Evolutionary conservation across 495 filamentous ascomycete species (phyloP), one percentile per base, ranked within the genome.

Genomic region (Annulohypoxylon nitens): DNA sequence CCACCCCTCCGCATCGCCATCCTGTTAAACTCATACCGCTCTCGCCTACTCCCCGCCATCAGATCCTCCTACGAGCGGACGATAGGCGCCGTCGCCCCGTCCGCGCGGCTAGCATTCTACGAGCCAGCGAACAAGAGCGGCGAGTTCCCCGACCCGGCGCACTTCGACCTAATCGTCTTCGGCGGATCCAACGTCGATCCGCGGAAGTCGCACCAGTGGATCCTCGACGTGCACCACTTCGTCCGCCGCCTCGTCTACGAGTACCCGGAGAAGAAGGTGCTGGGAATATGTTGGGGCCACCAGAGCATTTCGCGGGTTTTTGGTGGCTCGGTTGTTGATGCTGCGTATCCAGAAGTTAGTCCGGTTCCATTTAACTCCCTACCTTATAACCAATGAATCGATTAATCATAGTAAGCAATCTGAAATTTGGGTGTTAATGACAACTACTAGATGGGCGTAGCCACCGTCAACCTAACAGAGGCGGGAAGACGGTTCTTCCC

Each of bases 241-340:
- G 70, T 86, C 23, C 78, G 79, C 16, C 77, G 76, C 30, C 70
- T 82, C 6, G 81, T 81, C n/a, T 59, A 39, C 6, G 55, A 79
- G 30, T 75, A 75, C 62, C 83, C 83, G 23, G 51, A 76, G 37
- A 80, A 81, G 71, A 86, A 86, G 70, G 57, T 86, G 37, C 62
- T 81, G 10, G 82, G 83, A 0, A 81, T 86, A 16, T 84, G 83
- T 76, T 86, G 83, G 83, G 85, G 84, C 30, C 83, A 86, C 72
- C 83, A 86, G 75, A 83, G 82, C 33, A 81, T 85, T 33, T 72
- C 71, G 5, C 47, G 81, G 23, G 57, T 83, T 16, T 83, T 85
- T 70, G 84, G 85, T 3, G 84, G 79, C 1, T 75, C 73, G 57
- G 64, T 85, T 12, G 81, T 74, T 39, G 81, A 81, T 54, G 80